A percentile compares a stretch with the other conserved stretches of the same genome.
phyloP scores from a whole-genome alignment of 805 yeast species.

The Starmera quercuum region DNA sequence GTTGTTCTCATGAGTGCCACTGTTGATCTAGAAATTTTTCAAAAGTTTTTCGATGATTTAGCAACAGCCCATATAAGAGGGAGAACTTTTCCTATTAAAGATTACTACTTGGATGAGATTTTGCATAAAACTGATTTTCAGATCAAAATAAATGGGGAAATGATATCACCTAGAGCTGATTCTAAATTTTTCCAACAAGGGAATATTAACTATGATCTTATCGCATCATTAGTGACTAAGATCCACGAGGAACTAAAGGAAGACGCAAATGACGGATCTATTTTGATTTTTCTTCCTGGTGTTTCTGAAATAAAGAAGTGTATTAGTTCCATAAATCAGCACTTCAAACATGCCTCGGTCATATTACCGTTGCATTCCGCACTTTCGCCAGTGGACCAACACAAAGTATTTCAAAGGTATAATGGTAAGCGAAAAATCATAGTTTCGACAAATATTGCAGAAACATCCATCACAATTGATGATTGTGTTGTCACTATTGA shows the following conservation, averaged over 20 bases:
- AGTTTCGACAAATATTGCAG: constrained; percentile 91
- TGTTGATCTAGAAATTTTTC: constrained; percentile 63
- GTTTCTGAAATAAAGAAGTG: constrained; percentile 76
- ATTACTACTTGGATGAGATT: constrained; percentile 63
- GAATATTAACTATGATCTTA: constrained; percentile 66
- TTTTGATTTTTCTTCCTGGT: constrained; percentile 85
- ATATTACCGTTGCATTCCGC: constrained; percentile 85
- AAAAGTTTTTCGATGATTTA: constrained; percentile 50
- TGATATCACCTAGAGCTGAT: constrained; percentile 50
- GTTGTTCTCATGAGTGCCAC: constrained; percentile 92
- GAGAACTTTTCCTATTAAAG: constrained; percentile 86
- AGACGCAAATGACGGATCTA: constrained; percentile 54
- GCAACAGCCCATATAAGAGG: constrained; percentile 84
- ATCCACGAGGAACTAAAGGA: constrained; percentile 41
- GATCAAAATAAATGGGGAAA: constrained; percentile 34
- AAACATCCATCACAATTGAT: constrained; percentile 92
- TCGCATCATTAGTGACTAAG: constrained; percentile 45
- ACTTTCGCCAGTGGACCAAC: constrained; percentile 74
- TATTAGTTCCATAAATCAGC: constrained; percentile 29
- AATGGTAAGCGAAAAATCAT: constrained; percentile 68
- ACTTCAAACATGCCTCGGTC: constrained; percentile 23
- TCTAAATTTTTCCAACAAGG: constrained; percentile 61
- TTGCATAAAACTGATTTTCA: constrained; percentile 50
- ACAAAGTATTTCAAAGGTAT: constrained; percentile 56
- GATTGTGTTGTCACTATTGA: constrained; percentile 92